Evolutionary conservation across 148 eudicot species (phyloP), one percentile per base, ranked within the genome.

Genomic region (Camellia granthamiana): DNA sequence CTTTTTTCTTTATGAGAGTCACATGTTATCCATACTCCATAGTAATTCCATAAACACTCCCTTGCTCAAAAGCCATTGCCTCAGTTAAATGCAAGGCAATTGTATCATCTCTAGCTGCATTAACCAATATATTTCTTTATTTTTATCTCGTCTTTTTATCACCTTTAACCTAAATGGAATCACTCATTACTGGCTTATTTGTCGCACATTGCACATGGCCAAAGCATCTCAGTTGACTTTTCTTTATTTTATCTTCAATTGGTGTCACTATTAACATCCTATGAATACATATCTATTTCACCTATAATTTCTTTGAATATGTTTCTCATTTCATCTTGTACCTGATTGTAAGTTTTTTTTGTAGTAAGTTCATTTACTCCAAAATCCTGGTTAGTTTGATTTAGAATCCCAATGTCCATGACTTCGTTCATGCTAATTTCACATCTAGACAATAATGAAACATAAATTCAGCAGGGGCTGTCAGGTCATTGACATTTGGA

Each of bases 401-500:
- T n/a, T 23, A 49, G 23, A 64, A 61, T 60, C 3, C 54, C n/a
- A 77, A 19, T 14, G 30, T 30, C 12, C 49, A 12, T 19, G n/a
- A 54, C 51, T 55, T 78, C 1, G 7, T 38, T 65, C 52, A 64
- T 61, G 69, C 19, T 6, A n/a, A 41, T 4, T 67, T 38, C 58
- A 16, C 16, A 12, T 69, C 13, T 43, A 42, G 69, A 38, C 44
- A 55, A 47, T 65, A 47, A 75, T 60, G 61, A 43, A 71, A 75
- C 72, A 6, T 81, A 46, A 59, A 81, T 71, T 77, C 47, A 62
- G 74, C 93, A 92, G 97, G 92, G 72, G 86, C 80, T 80, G 78
- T 85, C 21, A 80, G 69, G 77, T 85, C 92, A 21, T 70, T 80
- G 81, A 85, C 85, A 3, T 65, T 87, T 72, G 91, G 88, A 60